Base-by-base conservation (phyloP, 768 basidiomycete genomes). In the Naganishia randhawae region DNA sequence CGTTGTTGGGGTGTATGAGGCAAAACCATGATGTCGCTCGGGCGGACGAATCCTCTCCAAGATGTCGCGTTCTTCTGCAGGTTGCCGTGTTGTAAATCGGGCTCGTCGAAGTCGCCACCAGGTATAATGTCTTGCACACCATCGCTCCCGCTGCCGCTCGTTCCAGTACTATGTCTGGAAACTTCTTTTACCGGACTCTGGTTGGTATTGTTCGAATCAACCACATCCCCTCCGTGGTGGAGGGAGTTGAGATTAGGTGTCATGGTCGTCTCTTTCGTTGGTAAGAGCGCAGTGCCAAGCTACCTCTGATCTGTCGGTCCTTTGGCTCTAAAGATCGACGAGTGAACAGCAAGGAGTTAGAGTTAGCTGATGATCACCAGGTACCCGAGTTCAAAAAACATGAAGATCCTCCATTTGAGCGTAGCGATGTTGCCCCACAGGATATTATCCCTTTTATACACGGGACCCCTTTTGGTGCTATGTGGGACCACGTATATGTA, bases 91-190 rank as follows among this genome's bases (percentile, higher is more conserved):
- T 61, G 35, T 16, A 41, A 19, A 22, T 61, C 57, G 16, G 39
- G 39, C 10, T 39, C 57, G 22, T 61, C 57, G 41, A 61, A 61
- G 17, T 37, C 37, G 57, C 57, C 57, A 13, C 57, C 57, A 41
- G 57, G 57, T 2, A 61, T 61, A 27, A 61, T 61, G 25, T 41
- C 57, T 25, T 61, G 31, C 29, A 29, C 31, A 35, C 54, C 33
- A 33, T 55, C 57, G 17, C 37, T 41, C 27, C 37, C 39, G 14
- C 57, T 41, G 14, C 27, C 37, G 29, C 57, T 61, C 29, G 22
- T 25, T 25, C 57, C 39, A 13, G 57, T 61, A 2, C 37, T 25
- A 8, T 39, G 35, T 17, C 57, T n/a, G 11, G n/a, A 25, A 41
- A 39, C 6, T 3, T 39, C 29, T 22, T 37, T 14, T 6, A 25